These are phyloP conservation scores for Kalanchoe fedtschenkoi DNA, from an alignment of 164 flowering plant species.

Conservation along the genomic window DNA sequence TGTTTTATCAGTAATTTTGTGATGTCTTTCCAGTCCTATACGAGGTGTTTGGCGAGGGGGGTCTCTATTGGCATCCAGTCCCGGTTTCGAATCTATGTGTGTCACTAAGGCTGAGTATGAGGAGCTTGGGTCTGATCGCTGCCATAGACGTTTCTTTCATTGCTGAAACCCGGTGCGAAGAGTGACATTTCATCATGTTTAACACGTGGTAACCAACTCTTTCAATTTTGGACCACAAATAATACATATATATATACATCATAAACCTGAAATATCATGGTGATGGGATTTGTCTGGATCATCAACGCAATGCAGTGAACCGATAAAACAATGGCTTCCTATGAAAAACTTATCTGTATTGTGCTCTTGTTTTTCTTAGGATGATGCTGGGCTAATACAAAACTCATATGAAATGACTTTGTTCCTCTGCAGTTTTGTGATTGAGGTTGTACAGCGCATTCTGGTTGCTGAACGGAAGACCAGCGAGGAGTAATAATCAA, in stretches of 20 bases:
- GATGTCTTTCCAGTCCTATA: slow-evolving; percentile 58
- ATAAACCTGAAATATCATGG: background rate
- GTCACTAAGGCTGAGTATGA: slow-evolving; percentile 89
- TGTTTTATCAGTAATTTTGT: background rate
- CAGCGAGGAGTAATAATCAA: no score
- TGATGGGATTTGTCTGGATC: background rate
- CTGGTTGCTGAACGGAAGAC: no score
- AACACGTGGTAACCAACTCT: background rate
- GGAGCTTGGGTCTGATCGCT: slow-evolving; percentile 87
- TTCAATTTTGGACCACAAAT: no score
- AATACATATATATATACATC: no score
- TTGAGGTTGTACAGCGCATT: no score
- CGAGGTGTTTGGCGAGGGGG: slow-evolving; percentile 97
- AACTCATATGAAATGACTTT: no score
- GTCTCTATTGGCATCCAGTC: slow-evolving; percentile 92
- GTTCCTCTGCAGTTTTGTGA: no score
- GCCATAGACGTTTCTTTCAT: slow-evolving; percentile 69
- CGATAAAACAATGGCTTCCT: no score
- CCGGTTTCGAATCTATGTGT: slow-evolving; percentile 89
- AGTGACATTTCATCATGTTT: background rate
- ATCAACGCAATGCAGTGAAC: background rate
- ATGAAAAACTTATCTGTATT: slow-evolving; percentile 13
- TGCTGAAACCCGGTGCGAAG: slow-evolving; percentile 1
- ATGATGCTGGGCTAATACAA: no score
- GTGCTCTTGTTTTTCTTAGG: slow-evolving; percentile 8